Base-by-base conservation (phyloP, 208 protist genomes). In the Acanthamoeba castellanii region DNA sequence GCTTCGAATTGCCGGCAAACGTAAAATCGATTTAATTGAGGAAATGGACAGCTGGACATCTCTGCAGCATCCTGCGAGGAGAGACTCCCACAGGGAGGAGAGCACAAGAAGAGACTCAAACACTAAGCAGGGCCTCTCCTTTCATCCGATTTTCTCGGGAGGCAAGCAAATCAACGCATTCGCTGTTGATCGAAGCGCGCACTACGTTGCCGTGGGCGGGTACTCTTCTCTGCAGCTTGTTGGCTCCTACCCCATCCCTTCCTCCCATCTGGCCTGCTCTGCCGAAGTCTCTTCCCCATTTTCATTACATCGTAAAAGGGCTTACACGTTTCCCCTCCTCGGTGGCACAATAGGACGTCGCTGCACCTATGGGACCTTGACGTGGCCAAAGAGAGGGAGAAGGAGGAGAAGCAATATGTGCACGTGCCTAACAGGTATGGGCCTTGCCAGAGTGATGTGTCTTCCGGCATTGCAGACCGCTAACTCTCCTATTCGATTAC, bases 121-220 rank as follows among this genome's bases (percentile, higher is more conserved):
- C 18, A 20, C 16, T 18, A 32, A 70, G 61, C 27, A 64, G 14
- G 22, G 25, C 59, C 59, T 27, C 61, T 70, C 61, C 61, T 32
- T 45, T 2, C 72, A 50, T 13, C 18, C 72, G 3, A 47, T 81
- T 16, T 27, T 32, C 22, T 81, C 72, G 14, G 72, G 18, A 20
- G 72, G 72, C 27, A 81, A 45, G 72, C 72, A 81, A 81, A n/a
- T 81, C n/a, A 81, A 25, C 42, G 42, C 72, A 14, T 81, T 81
- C 32, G 30, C 72, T 47, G 7, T 81, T 3, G 72, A 81, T 81
- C 72, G 72, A 27, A 81, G 47, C 5, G 72, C 34, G 8, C 72
- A 47, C 72, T 81, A 81, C 72, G 13, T 47, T 16, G 72, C 72
- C 72, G 42, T 81, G 9, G 72, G 72, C 32, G 72, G 72, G 72